A percentile compares a stretch with the other conserved stretches of the same genome.
Conservation (phyloP, 768 basidiomycete species). For the Cyclocybe aegerita region DNA sequence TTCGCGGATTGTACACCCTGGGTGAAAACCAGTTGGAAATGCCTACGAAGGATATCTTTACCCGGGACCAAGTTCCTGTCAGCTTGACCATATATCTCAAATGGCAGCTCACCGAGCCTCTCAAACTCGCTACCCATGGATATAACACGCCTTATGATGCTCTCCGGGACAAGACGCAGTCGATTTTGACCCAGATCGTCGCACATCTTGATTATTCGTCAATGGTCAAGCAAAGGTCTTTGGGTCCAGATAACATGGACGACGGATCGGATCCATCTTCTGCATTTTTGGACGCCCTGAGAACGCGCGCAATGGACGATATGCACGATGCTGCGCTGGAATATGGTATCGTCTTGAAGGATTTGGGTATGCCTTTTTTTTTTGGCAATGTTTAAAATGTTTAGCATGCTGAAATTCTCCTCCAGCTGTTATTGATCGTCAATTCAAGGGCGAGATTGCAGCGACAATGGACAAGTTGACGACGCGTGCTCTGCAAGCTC, state of each 20-base stretch:
- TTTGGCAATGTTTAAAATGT: background rate
- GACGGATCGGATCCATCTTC: conserved; percentile 69
- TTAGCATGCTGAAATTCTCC: background rate
- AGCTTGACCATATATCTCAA: conserved; percentile 82
- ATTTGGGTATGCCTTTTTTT: conserved; percentile 51
- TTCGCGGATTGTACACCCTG: conserved; percentile 76
- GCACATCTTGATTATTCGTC: conserved; percentile 63
- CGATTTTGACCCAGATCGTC: conserved; percentile 83
- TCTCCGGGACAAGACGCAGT: conserved; percentile 79
- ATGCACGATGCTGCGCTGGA: conserved; percentile 79
- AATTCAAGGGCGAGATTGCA: conserved; percentile 89
- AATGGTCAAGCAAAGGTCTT: conserved; percentile 74
- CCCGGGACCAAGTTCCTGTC: conserved; percentile 85
- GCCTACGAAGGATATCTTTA: conserved; percentile 88
- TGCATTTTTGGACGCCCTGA: conserved; percentile 79
- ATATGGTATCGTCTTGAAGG: conserved; percentile 82
- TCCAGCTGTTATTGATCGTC: conserved; percentile 79
- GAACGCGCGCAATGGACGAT: conserved; percentile 86
- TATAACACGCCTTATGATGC: conserved; percentile 84
- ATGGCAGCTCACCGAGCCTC: conserved; percentile 56
- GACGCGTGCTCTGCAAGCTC: conserved; percentile 77
- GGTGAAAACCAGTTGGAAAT: conserved; percentile 86
- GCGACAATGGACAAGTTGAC: conserved; percentile 84
- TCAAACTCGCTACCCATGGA: conserved; percentile 78
- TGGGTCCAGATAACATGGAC: conserved; percentile 74